phyloP scores from a whole-genome alignment of 768 basidiomycete genomes.

The Mycena rosella region DNA sequence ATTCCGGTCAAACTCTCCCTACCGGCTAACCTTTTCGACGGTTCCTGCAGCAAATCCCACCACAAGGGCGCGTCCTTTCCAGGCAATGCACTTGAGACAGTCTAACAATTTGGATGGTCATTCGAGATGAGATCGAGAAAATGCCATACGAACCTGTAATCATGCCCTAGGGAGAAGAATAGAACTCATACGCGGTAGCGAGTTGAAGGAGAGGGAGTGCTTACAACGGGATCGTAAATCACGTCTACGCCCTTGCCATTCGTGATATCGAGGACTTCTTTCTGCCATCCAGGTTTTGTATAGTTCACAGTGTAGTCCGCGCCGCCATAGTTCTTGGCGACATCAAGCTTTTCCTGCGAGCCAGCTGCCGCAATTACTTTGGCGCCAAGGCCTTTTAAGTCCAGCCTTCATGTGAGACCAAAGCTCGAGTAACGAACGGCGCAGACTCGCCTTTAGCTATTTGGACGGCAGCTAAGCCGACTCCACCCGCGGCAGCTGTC shows the following conservation, averaged over 20 bases:
- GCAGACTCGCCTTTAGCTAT: constrained; percentile 85
- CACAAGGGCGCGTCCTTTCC: constrained; percentile 94
- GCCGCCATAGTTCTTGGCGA: constrained; percentile 80
- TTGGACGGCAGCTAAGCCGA: constrained; percentile 93
- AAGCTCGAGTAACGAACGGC: background rate
- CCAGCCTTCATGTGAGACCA: constrained; percentile 5
- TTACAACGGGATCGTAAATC: constrained; percentile 86
- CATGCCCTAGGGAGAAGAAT: constrained; percentile 23
- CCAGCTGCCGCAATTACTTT: constrained; percentile 96
- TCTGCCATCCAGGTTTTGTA: constrained; percentile 84
- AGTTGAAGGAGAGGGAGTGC: constrained; percentile 22
- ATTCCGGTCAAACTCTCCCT: background rate
- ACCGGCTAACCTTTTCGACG: constrained; percentile 80
- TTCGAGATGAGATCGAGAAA: background rate
- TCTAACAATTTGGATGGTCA: constrained; percentile 56
- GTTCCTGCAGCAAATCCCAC: constrained; percentile 91
- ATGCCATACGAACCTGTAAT: constrained; percentile 19
- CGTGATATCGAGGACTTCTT: constrained; percentile 88
- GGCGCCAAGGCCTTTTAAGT: constrained; percentile 80
- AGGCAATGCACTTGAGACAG: constrained; percentile 91
- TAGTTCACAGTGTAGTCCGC: constrained; percentile 92
- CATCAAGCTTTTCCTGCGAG: constrained; percentile 81
- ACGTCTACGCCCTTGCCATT: constrained; percentile 88
- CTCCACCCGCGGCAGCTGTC: constrained; percentile 96
- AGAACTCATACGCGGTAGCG: background rate